Evolutionary conservation across 2,329 filamentous ascomycete genomes (phyloP).

Genomic region (Xylariaceae sp.): DNA sequence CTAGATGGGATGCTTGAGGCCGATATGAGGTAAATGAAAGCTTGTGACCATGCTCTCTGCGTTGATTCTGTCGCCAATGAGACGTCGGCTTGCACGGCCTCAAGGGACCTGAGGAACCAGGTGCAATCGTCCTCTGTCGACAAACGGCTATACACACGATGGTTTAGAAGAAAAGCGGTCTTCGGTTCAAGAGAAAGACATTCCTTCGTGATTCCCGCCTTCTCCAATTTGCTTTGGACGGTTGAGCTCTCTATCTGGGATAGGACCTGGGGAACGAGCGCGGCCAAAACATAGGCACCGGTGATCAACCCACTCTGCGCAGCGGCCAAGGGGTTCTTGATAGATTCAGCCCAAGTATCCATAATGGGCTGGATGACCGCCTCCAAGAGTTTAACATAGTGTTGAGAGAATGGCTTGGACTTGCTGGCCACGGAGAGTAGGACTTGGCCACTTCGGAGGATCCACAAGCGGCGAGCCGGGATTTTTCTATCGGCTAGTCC

Average conservation of each 20-base stretch:
- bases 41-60: conserved; percentile 73
- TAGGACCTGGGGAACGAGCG: conserved; percentile 53
- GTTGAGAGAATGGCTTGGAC: conserved; percentile 42
- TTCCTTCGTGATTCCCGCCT: conserved; percentile 57
- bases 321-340: conserved; percentile 69
- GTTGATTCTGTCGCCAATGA: conserved; percentile 45
- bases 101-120: conserved; percentile 70
- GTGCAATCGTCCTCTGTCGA: conserved; percentile 65
- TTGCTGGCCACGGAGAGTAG: conserved; percentile 52
- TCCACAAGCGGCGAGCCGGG: conserved; percentile 72
- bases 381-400: conserved; percentile 48
- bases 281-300: conserved; percentile 67
- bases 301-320: conserved; percentile 79
- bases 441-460: conserved; percentile 65
- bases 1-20: conserved; percentile 55
- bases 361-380: conserved; percentile 50
- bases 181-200: conserved; percentile 69
- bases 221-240: conserved; percentile 46
- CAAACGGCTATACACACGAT: conserved; percentile 78
- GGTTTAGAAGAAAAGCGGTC: conserved; percentile 79
- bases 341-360: conserved; percentile 70
- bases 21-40: conserved; percentile 72
- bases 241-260: conserved; percentile 51
- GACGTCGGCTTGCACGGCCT: conserved; percentile 53
- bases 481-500: conserved; percentile 82